Conservation (phyloP, 495 filamentous ascomycete species). For the Haplographium delicatum region DNA sequence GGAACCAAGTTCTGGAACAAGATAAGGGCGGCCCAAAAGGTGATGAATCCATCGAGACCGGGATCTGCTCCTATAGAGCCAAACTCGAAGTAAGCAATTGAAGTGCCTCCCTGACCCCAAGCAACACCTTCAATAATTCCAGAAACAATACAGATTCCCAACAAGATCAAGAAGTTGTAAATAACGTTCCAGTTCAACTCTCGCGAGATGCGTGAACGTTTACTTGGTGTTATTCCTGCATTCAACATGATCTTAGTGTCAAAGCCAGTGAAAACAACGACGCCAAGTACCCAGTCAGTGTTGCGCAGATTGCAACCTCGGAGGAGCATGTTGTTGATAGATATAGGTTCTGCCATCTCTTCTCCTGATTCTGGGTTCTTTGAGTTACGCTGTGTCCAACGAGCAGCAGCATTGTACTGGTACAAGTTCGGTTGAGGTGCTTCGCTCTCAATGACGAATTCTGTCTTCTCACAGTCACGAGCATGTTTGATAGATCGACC, state of each 20-base stretch:
- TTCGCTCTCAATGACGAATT: conserved; percentile 89
- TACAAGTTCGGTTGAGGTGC: conserved; percentile 90
- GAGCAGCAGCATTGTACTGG: conserved; percentile 81
- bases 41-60: conserved; percentile 82
- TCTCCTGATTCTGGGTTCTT: conserved; percentile 52
- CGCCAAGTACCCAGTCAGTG: conserved; percentile 92
- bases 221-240: conserved; percentile 92
- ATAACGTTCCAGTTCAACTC: conserved; percentile 97
- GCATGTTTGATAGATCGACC: conserved; percentile 82
- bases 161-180: conserved; percentile 90
- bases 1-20: conserved; percentile 98
- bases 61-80: conserved; percentile 75
- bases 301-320: conserved; percentile 91
- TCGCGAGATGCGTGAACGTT: conserved; percentile 82
- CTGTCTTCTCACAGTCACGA: conserved; percentile 79
- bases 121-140: conserved; percentile 79
- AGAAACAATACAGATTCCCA: conserved; percentile 82
- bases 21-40: conserved; percentile 92
- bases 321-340: conserved; percentile 91
- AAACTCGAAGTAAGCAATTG: conserved; percentile 79
- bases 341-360: conserved; percentile 86
- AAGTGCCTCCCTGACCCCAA: conserved; percentile 70
- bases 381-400: conserved; percentile 73
- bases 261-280: conserved; percentile 94
- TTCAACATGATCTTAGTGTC: conserved; percentile 99